phyloP scores from a whole-genome alignment of 2,329 filamentous ascomycete genomes.

The Aureobasidium zeae region DNA sequence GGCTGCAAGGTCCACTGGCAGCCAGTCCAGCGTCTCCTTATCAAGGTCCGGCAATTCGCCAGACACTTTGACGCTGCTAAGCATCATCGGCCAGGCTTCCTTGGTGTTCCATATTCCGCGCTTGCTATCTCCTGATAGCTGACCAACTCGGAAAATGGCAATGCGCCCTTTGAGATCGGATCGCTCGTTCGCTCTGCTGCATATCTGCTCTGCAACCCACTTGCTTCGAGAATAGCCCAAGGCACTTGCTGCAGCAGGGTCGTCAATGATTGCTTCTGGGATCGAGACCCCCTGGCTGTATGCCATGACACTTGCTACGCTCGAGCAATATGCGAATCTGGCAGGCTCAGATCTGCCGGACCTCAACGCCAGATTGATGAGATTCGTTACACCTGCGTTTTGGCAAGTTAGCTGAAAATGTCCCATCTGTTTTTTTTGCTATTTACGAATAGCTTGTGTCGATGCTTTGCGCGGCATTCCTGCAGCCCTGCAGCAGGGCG shows the following conservation, averaged over 20 bases:
- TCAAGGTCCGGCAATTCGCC: conserved; percentile 34
- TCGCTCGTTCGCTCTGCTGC: conserved; percentile 31
- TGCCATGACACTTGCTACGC: conserved; percentile 38
- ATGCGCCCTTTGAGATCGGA: conserved; percentile 30
- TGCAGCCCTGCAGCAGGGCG: conserved; percentile 5
- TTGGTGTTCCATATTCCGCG: conserved; percentile 41
- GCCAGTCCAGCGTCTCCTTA: conserved; percentile 35
- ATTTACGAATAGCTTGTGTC: conserved; percentile 10
- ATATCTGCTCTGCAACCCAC: conserved; percentile 51
- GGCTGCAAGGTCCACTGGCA: conserved; percentile 40
- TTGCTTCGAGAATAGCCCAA: conserved; percentile 50
- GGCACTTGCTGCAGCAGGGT: conserved; percentile 37
- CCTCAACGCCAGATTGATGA: conserved; percentile 39
- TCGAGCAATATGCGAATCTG: conserved; percentile 44
- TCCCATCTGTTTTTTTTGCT: conserved; percentile 13
- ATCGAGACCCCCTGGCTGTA: conserved; percentile 26
- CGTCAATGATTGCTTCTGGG: conserved; percentile 33
- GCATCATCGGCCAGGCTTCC: conserved; percentile 43
- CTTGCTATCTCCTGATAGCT: conserved; percentile 37
- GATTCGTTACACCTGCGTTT: conserved; percentile 34
- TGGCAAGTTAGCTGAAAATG: no score
- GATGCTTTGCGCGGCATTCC: no score
- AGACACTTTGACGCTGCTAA: conserved; percentile 31
- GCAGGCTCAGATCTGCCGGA: conserved; percentile 24
- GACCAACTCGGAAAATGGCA: conserved; percentile 39